These are phyloP conservation scores for Astrephomene gubernaculifera DNA, from an alignment of 139 green algal species.

Conservation along the genomic window DNA sequence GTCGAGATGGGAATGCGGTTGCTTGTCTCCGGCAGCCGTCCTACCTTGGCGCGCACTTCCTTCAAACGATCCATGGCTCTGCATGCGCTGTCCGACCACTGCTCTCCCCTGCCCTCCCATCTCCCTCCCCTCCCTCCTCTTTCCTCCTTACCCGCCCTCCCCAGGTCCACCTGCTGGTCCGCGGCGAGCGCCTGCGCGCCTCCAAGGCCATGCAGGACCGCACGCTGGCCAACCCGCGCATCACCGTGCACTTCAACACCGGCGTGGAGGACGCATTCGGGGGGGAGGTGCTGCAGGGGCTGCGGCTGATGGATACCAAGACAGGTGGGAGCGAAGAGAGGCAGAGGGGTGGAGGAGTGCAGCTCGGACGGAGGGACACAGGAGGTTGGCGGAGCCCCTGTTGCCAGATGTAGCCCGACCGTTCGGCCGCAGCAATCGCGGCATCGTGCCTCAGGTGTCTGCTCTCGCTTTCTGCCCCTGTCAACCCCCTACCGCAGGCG, in stretches of 20 bases:
- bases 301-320: slow-evolving; percentile 55
- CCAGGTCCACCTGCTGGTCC: slow-evolving; percentile 96
- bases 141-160: not conserved
- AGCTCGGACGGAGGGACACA: not conserved
- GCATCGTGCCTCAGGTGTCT: not conserved
- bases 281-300: slow-evolving; percentile 69
- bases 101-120: no score
- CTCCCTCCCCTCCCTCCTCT: not conserved
- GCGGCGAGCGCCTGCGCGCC: slow-evolving; percentile 83
- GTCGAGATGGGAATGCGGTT: not conserved
- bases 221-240: slow-evolving; percentile 47
- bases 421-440: not conserved
- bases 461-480: not conserved
- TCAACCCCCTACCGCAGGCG: slow-evolving; percentile 54
- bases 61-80: no score
- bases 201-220: slow-evolving; percentile 91
- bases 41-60: no score
- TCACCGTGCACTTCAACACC: slow-evolving; percentile 85
- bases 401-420: not conserved
- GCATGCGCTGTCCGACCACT: no score
- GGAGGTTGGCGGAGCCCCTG: no score
- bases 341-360: not conserved
- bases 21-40: not conserved
- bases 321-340: slow-evolving; percentile 33
- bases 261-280: slow-evolving; percentile 82